Base-by-base conservation (phyloP, 305 asterid species). In the Solanum aculeatissimum region DNA sequence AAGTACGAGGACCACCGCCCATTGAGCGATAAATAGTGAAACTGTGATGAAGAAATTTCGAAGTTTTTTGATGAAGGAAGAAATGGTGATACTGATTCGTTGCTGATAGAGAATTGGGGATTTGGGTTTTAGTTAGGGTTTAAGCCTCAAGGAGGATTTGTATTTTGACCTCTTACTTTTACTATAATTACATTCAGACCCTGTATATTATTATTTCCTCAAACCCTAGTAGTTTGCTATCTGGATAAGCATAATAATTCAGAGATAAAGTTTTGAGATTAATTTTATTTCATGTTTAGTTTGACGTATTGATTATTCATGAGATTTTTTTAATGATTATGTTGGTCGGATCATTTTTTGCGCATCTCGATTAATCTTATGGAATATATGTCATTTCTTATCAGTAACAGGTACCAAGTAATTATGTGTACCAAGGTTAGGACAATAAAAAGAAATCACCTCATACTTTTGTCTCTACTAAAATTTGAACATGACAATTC, bases 1-100 rank as follows among this genome's bases (percentile, higher is more conserved):
- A 96, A 4, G 98, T 96, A 12, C 99, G 94, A 14, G 97, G 96
- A 43, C 97, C 98, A 18, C 99, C 98, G 82, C 98, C 98, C 99
- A 96, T 95, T 14, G 85, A 88, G 55, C 97, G 98, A 88, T 89
- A 89, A 82, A 88, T 91, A 32, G 60, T 81, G 86, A 91, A 89
- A 29, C 92, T 62, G 83, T 79, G 71, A 83, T 54, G 62, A n/a
- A 86, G 85, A 72, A 83, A 42, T 62, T 57, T 65, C 43, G 6
- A 32, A 29, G 25, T 6, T 68, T 32, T 68, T 68, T 0, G 75
- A 82, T 9, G 49, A 29, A 51, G 45, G 11, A 49, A 32, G 62
- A 77, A 78, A 27, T 51, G 62, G 60, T 8, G 38, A 70, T 40
- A 10, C 14, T n/a, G 53, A 47, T 47, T 47, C 53, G 12, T 11